phyloP scores from a whole-genome alignment of 2,329 filamentous ascomycete species.

The Colletotrichum sojae region DNA sequence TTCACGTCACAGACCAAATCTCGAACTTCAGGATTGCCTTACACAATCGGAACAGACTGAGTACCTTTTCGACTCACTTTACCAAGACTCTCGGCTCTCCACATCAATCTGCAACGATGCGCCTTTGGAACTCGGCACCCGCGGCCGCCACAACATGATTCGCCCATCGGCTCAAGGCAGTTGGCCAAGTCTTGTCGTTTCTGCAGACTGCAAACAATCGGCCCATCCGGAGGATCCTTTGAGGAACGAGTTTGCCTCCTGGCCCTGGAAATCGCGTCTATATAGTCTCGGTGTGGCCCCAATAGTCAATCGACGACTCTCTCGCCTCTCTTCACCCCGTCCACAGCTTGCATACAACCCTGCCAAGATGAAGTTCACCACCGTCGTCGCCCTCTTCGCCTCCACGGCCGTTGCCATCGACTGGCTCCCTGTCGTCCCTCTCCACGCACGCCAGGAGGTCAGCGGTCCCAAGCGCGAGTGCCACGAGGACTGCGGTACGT shows the following conservation, averaged over 20 bases:
- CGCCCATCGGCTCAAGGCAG: slow-evolving; percentile 4
- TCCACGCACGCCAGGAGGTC: slow-evolving; percentile 34
- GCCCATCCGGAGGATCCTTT: slow-evolving; percentile 1
- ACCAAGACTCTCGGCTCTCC: neutral
- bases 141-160: slow-evolving; percentile 20
- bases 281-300: neutral
- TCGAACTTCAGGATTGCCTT: too few species aligned
- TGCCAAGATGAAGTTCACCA: slow-evolving; percentile 16
- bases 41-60: too few species aligned
- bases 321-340: neutral
- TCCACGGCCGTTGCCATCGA: slow-evolving; percentile 11
- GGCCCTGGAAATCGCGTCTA: neutral
- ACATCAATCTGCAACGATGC: neutral
- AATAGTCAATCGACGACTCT: neutral
- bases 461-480: slow-evolving; percentile 46
- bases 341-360: neutral
- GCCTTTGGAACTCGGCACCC: slow-evolving; percentile 17
- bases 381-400: neutral
- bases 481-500: slow-evolving; percentile 62
- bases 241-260: neutral
- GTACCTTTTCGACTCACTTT: neutral
- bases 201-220: slow-evolving; percentile 18
- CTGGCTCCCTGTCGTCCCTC: slow-evolving; percentile 27
- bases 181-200: slow-evolving; percentile 5
- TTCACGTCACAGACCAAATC: too few species aligned